Conservation (phyloP, 495 filamentous ascomycete genomes). For the Xylaria telfairii region DNA sequence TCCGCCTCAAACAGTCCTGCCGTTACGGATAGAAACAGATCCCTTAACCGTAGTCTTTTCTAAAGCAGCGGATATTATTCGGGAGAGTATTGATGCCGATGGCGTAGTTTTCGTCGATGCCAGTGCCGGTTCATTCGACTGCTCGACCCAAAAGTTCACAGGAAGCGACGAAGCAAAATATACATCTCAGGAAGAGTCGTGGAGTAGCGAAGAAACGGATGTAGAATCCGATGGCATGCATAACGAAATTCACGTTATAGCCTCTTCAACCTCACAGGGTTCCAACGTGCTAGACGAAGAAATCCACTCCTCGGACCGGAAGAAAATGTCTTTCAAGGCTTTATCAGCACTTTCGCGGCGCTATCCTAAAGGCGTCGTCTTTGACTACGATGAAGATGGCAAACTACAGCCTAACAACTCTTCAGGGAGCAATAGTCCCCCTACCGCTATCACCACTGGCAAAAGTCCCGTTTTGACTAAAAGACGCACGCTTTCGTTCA, state of each 20-base stretch:
- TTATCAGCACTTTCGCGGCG: conserved; percentile 60
- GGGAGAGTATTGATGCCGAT: conserved; percentile 59
- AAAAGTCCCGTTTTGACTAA: conserved; percentile 7
- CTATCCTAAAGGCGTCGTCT: conserved; percentile 67
- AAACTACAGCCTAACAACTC: conserved; percentile 27
- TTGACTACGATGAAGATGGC: conserved; percentile 58
- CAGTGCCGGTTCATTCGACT: conserved; percentile 35
- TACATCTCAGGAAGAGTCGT: conserved; percentile 16
- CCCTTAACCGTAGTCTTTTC: conserved; percentile 39
- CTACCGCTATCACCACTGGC: conserved; percentile 2
- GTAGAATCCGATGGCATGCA: background rate
- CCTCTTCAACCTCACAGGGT: conserved; percentile 40
- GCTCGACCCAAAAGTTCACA: background rate
- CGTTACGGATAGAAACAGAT: conserved; percentile 5
- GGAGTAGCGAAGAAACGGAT: conserved; percentile 10
- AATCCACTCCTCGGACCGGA: background rate
- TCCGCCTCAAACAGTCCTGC: background rate
- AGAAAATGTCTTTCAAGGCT: conserved; percentile 42
- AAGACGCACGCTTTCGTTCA: conserved; percentile 12
- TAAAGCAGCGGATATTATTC: conserved; percentile 55
- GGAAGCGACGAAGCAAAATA: conserved; percentile 2
- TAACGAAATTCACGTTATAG: conserved; percentile 35
- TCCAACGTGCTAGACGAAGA: conserved; percentile 38
- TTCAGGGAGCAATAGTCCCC: background rate
- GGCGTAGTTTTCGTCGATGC: conserved; percentile 61